A percentile compares a stretch with the other conserved stretches of the same genome.
These are phyloP conservation scores for Porphyrellus sp. DNA, from an alignment of 1,284 basidiomycete genomes.

Conservation along the genomic window DNA sequence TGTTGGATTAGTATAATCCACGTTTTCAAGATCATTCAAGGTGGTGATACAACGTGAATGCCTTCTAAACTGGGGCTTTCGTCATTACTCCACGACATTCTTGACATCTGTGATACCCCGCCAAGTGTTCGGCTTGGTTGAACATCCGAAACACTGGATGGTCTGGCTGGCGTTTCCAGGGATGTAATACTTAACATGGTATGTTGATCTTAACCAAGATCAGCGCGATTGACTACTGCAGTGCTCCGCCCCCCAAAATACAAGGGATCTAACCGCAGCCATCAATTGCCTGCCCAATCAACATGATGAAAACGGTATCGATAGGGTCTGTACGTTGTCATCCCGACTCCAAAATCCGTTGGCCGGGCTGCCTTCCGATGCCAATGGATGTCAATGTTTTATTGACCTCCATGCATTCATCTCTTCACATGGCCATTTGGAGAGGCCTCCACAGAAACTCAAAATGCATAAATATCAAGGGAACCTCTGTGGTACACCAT, in stretches of 20 bases:
- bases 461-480: slow-evolving; percentile 23
- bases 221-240: slow-evolving; percentile 3
- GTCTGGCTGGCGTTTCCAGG: slow-evolving; percentile 16
- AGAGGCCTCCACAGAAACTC: slow-evolving; percentile 21
- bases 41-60: background rate
- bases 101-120: background rate
- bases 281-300: slow-evolving; percentile 2
- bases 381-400: slow-evolving; percentile 13
- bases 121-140: slow-evolving; percentile 3
- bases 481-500: slow-evolving; percentile 6
- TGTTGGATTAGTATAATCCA: background rate
- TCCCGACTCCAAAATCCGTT: slow-evolving; percentile 12
- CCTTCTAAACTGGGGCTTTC: background rate
- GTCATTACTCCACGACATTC: background rate
- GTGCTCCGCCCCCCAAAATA: slow-evolving; percentile 1
- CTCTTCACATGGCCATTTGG: slow-evolving; percentile 23
- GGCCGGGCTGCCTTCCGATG: slow-evolving; percentile 15
- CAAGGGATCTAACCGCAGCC: slow-evolving; percentile 8
- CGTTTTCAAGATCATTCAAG: background rate
- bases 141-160: slow-evolving; percentile 28
- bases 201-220: slow-evolving; percentile 4
- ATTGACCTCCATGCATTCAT: slow-evolving; percentile 17
- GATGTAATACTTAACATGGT: slow-evolving; percentile 9
- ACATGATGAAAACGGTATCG: slow-evolving; percentile 5
- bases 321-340: slow-evolving; percentile 10